phyloP scores from a whole-genome alignment of 179 eudicot species.

The Patellifolia procumbens region DNA sequence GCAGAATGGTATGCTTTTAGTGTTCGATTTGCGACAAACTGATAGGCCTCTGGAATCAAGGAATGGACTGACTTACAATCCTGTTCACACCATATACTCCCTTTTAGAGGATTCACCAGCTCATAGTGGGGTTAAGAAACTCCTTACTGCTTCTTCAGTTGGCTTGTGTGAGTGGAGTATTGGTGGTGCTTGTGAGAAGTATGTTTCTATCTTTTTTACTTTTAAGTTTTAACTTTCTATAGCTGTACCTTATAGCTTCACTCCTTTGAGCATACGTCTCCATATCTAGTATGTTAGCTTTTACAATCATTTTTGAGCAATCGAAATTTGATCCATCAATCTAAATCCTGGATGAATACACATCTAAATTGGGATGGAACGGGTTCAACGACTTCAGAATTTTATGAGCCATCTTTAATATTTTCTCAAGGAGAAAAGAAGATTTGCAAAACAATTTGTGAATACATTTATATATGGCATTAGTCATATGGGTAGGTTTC shows the following conservation, averaged over 20 bases:
- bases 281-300: neutral
- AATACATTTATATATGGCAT: neutral
- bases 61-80: constrained; percentile 65
- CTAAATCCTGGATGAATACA: neutral
- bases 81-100: constrained; percentile 63
- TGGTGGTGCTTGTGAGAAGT: constrained; percentile 42
- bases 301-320: neutral
- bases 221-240: neutral
- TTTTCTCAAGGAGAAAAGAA: neutral
- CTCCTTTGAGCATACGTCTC: neutral
- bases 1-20: constrained; percentile 85
- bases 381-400: neutral
- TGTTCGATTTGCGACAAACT: constrained; percentile 86
- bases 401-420: neutral
- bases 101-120: constrained; percentile 42
- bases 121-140: constrained; percentile 48
- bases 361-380: neutral
- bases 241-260: neutral
- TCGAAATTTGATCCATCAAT: neutral
- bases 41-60: constrained; percentile 55
- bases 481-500: neutral
- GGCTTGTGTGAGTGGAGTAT: constrained; percentile 86
- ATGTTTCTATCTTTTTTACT: constrained; percentile 17
- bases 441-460: neutral
- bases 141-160: constrained; percentile 77